Evolutionary conservation across 768 basidiomycete species (phyloP).

Genomic region (Asterophora lycoperdoides): DNA sequence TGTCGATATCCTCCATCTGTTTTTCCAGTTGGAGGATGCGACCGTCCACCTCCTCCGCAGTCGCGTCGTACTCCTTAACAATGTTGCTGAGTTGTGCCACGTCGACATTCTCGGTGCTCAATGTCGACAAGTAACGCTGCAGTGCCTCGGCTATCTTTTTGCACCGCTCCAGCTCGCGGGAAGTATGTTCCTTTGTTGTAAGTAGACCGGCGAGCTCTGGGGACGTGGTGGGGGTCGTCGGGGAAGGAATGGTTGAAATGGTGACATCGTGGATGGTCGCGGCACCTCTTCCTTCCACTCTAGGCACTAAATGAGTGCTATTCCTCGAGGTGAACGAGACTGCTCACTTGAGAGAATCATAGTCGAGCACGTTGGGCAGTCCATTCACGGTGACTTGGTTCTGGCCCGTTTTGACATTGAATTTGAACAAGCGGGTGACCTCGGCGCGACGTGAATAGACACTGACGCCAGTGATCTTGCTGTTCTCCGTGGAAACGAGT

Average conservation of each 20-base stretch:
- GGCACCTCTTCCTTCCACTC: slow-evolving; percentile 41
- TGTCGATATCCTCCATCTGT: slow-evolving; percentile 20
- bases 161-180: slow-evolving; percentile 30
- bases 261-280: slow-evolving; percentile 46
- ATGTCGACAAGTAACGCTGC: slow-evolving; percentile 31
- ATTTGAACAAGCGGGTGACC: slow-evolving; percentile 35
- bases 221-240: slow-evolving; percentile 27
- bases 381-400: slow-evolving; percentile 38
- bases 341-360: slow-evolving; percentile 39
- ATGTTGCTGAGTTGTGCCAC: slow-evolving; percentile 24
- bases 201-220: slow-evolving; percentile 23
- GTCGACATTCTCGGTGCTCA: slow-evolving; percentile 30
- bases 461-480: slow-evolving; percentile 36
- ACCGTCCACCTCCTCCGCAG: slow-evolving; percentile 30
- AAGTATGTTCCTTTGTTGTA: slow-evolving; percentile 19
- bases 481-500: slow-evolving; percentile 25
- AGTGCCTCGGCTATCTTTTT: slow-evolving; percentile 25
- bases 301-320: slow-evolving; percentile 9
- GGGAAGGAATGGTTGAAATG: slow-evolving; percentile 21
- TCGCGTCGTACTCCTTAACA: slow-evolving; percentile 29
- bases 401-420: slow-evolving; percentile 34
- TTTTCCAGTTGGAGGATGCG: slow-evolving; percentile 25
- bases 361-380: slow-evolving; percentile 33
- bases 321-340: not conserved
- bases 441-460: slow-evolving; percentile 41